These are phyloP conservation scores for Bolboschoenus planiculmis DNA, from an alignment of 176 grass and related monocot species.

Conservation along the genomic window DNA sequence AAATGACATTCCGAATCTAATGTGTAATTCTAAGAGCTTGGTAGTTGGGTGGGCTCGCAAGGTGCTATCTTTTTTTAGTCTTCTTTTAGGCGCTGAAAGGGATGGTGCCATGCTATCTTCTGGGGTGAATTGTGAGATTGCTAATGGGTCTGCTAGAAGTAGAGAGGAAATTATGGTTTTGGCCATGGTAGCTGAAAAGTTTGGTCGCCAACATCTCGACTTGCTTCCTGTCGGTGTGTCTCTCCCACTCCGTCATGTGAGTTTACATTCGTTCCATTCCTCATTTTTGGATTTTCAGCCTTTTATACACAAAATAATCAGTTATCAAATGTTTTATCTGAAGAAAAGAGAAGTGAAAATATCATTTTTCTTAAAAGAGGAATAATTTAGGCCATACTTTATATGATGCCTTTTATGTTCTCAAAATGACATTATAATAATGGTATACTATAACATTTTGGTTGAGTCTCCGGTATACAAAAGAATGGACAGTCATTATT, in stretches of 20 bases:
- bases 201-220: constrained; percentile 71
- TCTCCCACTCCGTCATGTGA: constrained; percentile 85
- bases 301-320: neutral
- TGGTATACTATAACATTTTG: constrained; percentile 12
- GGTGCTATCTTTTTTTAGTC: constrained; percentile 80
- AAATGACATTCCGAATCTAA: constrained; percentile 61
- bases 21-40: constrained; percentile 57
- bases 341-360: neutral
- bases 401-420: constrained; percentile 19
- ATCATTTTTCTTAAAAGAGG: neutral
- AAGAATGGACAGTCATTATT: neutral
- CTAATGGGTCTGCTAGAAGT: constrained; percentile 71
- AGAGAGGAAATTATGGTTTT: constrained; percentile 73
- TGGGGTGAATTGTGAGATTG: constrained; percentile 84
- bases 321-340: neutral
- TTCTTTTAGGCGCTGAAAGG: constrained; percentile 83
- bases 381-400: neutral
- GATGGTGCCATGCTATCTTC: constrained; percentile 67
- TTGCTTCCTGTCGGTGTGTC: constrained; percentile 83
- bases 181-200: constrained; percentile 89
- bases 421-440: constrained; percentile 3
- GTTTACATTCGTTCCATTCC: neutral
- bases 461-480: neutral
- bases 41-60: constrained; percentile 77
- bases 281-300: neutral